Conservation (phyloP, 768 basidiomycete species). For the Pleurotus djamor region DNA sequence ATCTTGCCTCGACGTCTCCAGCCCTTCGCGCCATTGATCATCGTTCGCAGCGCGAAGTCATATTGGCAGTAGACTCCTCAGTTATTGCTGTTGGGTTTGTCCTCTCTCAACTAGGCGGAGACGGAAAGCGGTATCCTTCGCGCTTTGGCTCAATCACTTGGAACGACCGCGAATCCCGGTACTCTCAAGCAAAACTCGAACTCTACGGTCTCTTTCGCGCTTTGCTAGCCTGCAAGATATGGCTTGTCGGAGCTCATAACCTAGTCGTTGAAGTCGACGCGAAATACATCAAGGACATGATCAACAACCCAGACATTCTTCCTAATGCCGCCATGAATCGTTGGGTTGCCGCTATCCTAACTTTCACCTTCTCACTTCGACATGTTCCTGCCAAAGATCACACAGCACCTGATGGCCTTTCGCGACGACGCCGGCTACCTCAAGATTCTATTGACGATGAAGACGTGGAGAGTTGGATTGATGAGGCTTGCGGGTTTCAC, state of each 20-base stretch:
- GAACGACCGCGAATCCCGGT: slow-evolving; percentile 26
- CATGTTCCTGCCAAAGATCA: slow-evolving; percentile 27
- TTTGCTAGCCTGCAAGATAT: slow-evolving; percentile 17
- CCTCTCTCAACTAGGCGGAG: slow-evolving; percentile 18
- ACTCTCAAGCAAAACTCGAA: slow-evolving; percentile 34
- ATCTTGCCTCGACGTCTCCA: slow-evolving; percentile 15
- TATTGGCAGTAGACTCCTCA: slow-evolving; percentile 28
- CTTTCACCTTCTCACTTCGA: slow-evolving; percentile 30
- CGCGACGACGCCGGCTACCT: slow-evolving; percentile 8
- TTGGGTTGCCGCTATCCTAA: slow-evolving; percentile 37
- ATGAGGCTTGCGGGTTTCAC: not conserved
- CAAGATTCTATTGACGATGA: not conserved
- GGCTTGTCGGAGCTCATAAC: slow-evolving; percentile 19
- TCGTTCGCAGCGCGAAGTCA: slow-evolving; percentile 15
- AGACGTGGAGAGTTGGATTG: not conserved
- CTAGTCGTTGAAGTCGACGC: slow-evolving; percentile 5
- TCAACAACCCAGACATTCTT: slow-evolving; percentile 18
- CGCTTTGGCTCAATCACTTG: slow-evolving; percentile 27
- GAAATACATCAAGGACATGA: slow-evolving; percentile 22
- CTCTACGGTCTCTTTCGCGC: slow-evolving; percentile 32
- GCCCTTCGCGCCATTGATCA: slow-evolving; percentile 27
- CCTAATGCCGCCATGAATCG: slow-evolving; percentile 24
- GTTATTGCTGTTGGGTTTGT: slow-evolving; percentile 17
- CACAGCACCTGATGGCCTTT: slow-evolving; percentile 19
- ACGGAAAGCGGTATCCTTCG: slow-evolving; percentile 13